Evolutionary conservation across 140 eudicot genomes (phyloP), one percentile per base, ranked within the genome.

Genomic region (Ambrosia hybrid): DNA sequence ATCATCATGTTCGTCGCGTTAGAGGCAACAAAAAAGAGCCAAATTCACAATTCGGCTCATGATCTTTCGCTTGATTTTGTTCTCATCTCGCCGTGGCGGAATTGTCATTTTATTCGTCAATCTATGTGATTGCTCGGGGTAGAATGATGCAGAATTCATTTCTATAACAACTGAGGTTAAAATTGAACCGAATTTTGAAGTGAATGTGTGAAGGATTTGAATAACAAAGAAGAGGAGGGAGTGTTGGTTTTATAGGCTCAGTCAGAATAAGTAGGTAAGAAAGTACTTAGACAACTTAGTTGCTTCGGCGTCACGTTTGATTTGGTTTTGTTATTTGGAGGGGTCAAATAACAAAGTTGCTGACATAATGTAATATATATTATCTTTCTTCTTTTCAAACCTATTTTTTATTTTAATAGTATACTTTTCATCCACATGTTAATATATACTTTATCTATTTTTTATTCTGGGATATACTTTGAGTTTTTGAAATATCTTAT

Each of bases 11-110:
- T 30, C 39, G 45, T 56, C 36, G 78, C 72, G 21, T 13, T 37
- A 1, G 70, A 75, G n/a, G 68, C 73, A 65, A 75, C 66, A 3
- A 58, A 66, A 75, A 21, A 21, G 26, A 21, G 69, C 75, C 2
- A 75, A 68, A 16, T 57, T 76, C 4, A 68, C n/a, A 13, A 76
- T 34, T 21, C 67, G 70, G 16, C 15, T 15, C 9, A 76, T 7
- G 56, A 76, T 76, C 58, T 17, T 48, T 9, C 80, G 70, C 56
- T 76, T 68, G 64, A 76, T 59, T 57, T 58, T 46, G 9, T 46
- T 46, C 9, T 46, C 63, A 5, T 75, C 75, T 3, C 80, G 70
- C 3, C 52, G 73, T 33, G 75, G 70, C 14, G 41, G 75, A 17
- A 67, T 14, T 21, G n/a, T 15, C 57, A 26, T 67, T n/a, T 57